Evolutionary conservation across 139 green algal genomes (phyloP).

Genomic region (Chlorella sp.): DNA sequence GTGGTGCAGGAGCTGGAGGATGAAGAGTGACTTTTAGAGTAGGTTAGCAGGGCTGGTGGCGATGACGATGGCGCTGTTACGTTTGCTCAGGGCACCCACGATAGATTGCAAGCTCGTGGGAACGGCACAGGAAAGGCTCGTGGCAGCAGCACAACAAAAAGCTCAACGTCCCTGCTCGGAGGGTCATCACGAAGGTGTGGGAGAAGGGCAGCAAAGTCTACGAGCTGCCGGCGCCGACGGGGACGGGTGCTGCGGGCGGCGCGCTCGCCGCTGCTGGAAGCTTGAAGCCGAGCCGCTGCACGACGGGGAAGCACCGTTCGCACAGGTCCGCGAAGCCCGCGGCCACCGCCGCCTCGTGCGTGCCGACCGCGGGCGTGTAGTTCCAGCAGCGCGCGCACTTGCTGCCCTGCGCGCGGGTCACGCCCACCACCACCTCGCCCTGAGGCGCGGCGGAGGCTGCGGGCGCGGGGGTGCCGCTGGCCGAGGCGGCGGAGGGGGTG

Average conservation of each 20-base stretch:
- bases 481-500: constrained; percentile 9
- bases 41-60: no score
- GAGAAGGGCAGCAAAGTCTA: no score
- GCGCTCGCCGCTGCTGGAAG: not conserved
- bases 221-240: not conserved
- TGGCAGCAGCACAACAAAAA: no score
- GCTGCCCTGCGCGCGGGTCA: constrained; percentile 64
- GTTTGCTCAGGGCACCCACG: no score
- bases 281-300: constrained; percentile 55
- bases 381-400: constrained; percentile 97
- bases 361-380: constrained; percentile 63
- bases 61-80: no score
- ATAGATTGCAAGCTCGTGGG: no score
- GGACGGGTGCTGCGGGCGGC: not conserved
- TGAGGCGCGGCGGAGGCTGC: not conserved
- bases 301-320: constrained; percentile 81
- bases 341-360: constrained; percentile 11
- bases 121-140: no score
- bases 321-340: constrained; percentile 75
- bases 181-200: no score
- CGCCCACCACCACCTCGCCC: constrained; percentile 42
- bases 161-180: no score
- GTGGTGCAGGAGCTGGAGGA: not conserved
- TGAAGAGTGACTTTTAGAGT: no score
- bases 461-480: not conserved